Evolutionary conservation across 768 basidiomycete species (phyloP).

Genomic region (Tricholoma hemisulphureum): DNA sequence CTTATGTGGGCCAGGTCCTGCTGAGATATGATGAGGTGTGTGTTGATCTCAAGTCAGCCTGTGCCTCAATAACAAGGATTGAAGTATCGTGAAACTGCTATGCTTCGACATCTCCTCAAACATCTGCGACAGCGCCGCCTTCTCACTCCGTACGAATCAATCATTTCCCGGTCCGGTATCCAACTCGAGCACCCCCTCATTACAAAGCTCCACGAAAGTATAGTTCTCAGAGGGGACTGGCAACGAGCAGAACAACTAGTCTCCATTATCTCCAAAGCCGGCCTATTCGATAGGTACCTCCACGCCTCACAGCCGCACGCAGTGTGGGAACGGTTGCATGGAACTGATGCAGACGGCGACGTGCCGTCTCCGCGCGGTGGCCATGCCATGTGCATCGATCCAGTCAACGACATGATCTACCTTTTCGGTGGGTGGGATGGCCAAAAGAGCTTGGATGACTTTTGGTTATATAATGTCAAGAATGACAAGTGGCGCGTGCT

Average conservation of each 20-base stretch:
- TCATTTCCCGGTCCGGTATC: slow-evolving; percentile 53
- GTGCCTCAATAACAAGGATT: neutral
- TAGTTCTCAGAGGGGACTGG: slow-evolving; percentile 72
- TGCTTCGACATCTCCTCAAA: slow-evolving; percentile 68
- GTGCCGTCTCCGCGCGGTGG: slow-evolving; percentile 69
- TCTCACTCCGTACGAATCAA: slow-evolving; percentile 59
- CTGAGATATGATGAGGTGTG: slow-evolving; percentile 62
- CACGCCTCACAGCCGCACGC: slow-evolving; percentile 57
- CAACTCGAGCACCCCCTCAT: slow-evolving; percentile 70
- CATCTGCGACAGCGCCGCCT: slow-evolving; percentile 76
- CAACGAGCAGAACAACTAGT: slow-evolving; percentile 54
- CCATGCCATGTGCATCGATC: slow-evolving; percentile 80
- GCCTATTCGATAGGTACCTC: slow-evolving; percentile 63
- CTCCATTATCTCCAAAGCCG: slow-evolving; percentile 44
- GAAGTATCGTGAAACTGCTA: slow-evolving; percentile 65
- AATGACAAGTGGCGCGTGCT: slow-evolving; percentile 62
- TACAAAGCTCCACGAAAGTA: slow-evolving; percentile 56
- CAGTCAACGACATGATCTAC: slow-evolving; percentile 60
- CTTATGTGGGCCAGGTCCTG: slow-evolving; percentile 55
- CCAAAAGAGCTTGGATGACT: slow-evolving; percentile 68
- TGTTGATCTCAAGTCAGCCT: neutral
- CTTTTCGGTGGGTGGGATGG: slow-evolving; percentile 83
- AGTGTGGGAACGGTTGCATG: slow-evolving; percentile 58
- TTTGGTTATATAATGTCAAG: slow-evolving; percentile 69
- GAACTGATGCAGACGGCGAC: slow-evolving; percentile 64